These are phyloP conservation scores for Termitomyces bulborhizus DNA, from an alignment of 768 basidiomycete genomes.

Conservation along the genomic window DNA sequence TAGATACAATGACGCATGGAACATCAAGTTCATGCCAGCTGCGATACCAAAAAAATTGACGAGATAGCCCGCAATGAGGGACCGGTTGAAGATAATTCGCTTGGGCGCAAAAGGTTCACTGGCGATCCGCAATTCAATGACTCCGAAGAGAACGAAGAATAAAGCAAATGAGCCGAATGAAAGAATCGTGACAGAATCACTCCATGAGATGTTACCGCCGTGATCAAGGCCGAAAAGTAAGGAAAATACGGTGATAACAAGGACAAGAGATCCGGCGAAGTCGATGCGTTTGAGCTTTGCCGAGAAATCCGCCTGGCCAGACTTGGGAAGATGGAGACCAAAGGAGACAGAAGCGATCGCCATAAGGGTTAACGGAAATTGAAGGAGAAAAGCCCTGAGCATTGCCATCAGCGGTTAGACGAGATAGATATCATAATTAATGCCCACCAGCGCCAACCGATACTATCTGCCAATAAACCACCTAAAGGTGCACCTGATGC, in stretches of 20 bases:
- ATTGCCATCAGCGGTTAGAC: not conserved
- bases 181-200: conserved; percentile 28
- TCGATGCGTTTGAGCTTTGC: conserved; percentile 56
- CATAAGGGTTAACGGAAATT: conserved; percentile 49
- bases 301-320: conserved; percentile 32
- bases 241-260: conserved; percentile 49
- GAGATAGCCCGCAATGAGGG: conserved; percentile 49
- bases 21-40: conserved; percentile 37
- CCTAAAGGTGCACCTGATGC: conserved; percentile 58
- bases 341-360: conserved; percentile 49
- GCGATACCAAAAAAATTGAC: conserved; percentile 53
- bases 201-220: conserved; percentile 46
- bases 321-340: conserved; percentile 47
- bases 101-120: conserved; percentile 56
- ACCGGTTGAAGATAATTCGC: conserved; percentile 42
- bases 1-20: conserved; percentile 49
- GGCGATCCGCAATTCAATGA: conserved; percentile 44
- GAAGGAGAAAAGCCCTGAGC: conserved; percentile 36
- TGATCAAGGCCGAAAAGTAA: conserved; percentile 54
- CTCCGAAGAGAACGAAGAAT: conserved; percentile 31
- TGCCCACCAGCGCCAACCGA: conserved; percentile 60
- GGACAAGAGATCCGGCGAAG: conserved; percentile 50
- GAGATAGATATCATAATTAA: not conserved
- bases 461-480: conserved; percentile 53
- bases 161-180: conserved; percentile 28